Evolutionary conservation across 106 monocot species (phyloP).

Genomic region (Dactylorhiza incarnata): DNA sequence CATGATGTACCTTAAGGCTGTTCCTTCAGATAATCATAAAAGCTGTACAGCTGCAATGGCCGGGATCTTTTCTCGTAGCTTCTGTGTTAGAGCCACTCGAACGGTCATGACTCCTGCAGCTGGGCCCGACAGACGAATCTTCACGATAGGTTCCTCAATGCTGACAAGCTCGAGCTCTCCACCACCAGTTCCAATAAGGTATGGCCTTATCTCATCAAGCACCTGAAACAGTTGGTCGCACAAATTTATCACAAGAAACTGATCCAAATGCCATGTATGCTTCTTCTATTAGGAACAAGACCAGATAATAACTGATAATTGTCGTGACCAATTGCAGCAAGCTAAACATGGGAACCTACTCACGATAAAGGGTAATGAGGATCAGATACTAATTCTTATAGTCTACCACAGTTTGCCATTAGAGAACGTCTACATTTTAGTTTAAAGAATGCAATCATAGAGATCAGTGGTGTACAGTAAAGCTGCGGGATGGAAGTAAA

Average conservation of each 20-base stretch:
- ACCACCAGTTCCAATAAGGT: slow-evolving; percentile 82
- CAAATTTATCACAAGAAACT: background rate
- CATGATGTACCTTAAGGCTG: background rate
- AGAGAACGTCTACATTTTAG: background rate
- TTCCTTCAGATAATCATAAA: slow-evolving; percentile 19
- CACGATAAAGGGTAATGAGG: background rate
- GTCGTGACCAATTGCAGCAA: background rate
- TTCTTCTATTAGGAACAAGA: background rate
- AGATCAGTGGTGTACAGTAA: background rate
- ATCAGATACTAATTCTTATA: background rate
- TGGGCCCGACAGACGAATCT: slow-evolving; percentile 79
- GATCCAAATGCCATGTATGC: background rate
- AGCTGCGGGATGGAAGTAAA: background rate
- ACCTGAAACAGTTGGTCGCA: slow-evolving; percentile 39
- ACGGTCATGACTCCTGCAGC: slow-evolving; percentile 93
- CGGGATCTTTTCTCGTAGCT: slow-evolving; percentile 93
- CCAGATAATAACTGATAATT: background rate
- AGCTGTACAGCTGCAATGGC: slow-evolving; percentile 93
- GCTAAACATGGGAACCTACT: background rate
- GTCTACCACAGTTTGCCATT: background rate
- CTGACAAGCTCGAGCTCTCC: slow-evolving; percentile 79
- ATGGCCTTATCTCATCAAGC: slow-evolving; percentile 96
- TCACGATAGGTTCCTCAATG: slow-evolving; percentile 87
- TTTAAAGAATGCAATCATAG: background rate
- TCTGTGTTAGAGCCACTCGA: slow-evolving; percentile 84